Conservation (phyloP, 495 filamentous ascomycete genomes). For the Poronia punctata region DNA sequence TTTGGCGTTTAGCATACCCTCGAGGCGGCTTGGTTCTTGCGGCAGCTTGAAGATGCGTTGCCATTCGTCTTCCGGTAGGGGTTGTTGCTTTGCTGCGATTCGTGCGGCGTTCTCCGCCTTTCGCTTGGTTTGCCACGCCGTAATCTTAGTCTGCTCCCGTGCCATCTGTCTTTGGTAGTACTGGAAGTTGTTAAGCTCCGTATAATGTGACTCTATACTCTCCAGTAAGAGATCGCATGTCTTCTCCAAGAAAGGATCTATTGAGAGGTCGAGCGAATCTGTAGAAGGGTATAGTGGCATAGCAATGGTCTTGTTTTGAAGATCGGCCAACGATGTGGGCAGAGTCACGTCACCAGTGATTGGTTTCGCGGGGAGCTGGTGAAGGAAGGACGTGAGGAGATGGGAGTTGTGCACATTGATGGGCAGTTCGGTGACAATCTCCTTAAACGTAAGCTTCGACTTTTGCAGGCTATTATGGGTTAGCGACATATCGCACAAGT, state of each 20-base stretch:
- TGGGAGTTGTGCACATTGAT: constrained; percentile 92
- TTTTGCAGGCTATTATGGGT: constrained; percentile 66
- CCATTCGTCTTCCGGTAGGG: constrained; percentile 96
- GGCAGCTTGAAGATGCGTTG: constrained; percentile 95
- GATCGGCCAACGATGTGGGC: constrained; percentile 68
- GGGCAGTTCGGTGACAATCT: constrained; percentile 90
- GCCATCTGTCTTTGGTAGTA: constrained; percentile 95
- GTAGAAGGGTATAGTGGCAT: constrained; percentile 76
- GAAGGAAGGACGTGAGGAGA: constrained; percentile 88
- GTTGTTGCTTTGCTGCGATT: constrained; percentile 75
- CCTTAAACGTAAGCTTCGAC: constrained; percentile 84
- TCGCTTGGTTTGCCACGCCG: constrained; percentile 90
- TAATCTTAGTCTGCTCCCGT: constrained; percentile 93
- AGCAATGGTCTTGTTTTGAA: constrained; percentile 48
- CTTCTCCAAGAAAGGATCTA: constrained; percentile 98
- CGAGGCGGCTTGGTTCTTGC: constrained; percentile 83
- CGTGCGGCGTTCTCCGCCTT: constrained; percentile 88
- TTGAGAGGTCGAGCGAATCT: constrained; percentile 81
- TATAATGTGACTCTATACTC: constrained; percentile 94
- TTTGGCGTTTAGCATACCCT: constrained; percentile 84
- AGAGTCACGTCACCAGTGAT: constrained; percentile 56
- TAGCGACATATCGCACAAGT: constrained; percentile 21
- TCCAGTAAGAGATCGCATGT: constrained; percentile 93
- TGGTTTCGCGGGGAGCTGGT: constrained; percentile 63
- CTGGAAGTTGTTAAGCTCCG: constrained; percentile 97